Conservation (phyloP, 176 grass and related monocot species). For the Oryza rufipogon region DNA sequence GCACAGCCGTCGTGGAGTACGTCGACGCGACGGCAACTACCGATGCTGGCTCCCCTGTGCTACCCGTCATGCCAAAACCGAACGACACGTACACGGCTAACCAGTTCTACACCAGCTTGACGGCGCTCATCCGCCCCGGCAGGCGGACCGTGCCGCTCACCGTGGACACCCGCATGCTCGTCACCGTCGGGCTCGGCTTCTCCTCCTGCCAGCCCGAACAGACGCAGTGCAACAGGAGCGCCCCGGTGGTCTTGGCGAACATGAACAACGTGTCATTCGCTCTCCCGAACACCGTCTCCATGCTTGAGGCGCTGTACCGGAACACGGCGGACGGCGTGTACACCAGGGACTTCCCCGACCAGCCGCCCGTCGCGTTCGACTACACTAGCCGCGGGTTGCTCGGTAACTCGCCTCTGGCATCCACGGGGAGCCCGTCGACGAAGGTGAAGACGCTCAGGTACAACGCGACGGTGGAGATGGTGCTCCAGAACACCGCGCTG, state of each 20-base stretch:
- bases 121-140: conserved; percentile 37
- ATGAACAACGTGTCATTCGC: conserved; percentile 81
- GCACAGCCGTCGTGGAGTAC: conserved; percentile 57
- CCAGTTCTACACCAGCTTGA: conserved; percentile 58
- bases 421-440: conserved; percentile 35
- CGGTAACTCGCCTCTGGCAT: background rate
- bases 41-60: background rate
- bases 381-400: conserved; percentile 44
- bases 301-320: conserved; percentile 48
- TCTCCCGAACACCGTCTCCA: conserved; percentile 46
- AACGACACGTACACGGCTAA: conserved; percentile 46
- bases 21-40: background rate
- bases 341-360: conserved; percentile 67
- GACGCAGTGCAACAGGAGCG: conserved; percentile 30
- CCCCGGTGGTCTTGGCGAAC: conserved; percentile 25
- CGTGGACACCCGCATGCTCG: conserved; percentile 64
- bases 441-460: conserved; percentile 54
- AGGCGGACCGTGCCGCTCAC: conserved; percentile 42
- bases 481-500: conserved; percentile 75
- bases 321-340: conserved; percentile 30
- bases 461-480: conserved; percentile 64
- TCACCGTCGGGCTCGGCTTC: conserved; percentile 50
- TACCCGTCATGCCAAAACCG: conserved; percentile 38
- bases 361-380: conserved; percentile 53
- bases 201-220: conserved; percentile 36